These are phyloP conservation scores for Eucalyptus fibrosa DNA, from an alignment of 345 rosid species.

Conservation along the genomic window DNA sequence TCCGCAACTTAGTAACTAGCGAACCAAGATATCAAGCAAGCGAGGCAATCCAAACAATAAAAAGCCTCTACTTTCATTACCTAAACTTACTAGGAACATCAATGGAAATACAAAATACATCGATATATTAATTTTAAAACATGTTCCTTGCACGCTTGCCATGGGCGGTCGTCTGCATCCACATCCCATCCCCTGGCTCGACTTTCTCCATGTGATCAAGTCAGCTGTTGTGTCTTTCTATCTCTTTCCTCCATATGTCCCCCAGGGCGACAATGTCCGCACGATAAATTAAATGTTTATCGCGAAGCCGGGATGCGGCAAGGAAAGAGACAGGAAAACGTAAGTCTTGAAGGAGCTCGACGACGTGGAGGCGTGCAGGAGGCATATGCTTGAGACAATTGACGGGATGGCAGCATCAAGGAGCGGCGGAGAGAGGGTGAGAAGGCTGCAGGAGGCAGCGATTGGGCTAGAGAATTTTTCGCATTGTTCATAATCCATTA, in stretches of 20 bases:
- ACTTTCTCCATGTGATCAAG: neutral
- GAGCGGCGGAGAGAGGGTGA: neutral
- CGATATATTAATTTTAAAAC: no score
- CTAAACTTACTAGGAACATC: neutral
- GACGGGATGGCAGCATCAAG: neutral
- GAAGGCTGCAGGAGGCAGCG: neutral
- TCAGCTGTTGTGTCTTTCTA: neutral
- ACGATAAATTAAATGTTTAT: neutral
- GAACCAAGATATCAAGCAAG: neutral
- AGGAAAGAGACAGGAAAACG: neutral
- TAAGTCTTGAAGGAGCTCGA: neutral
- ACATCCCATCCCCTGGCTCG: neutral
- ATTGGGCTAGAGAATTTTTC: neutral
- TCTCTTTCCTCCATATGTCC: neutral
- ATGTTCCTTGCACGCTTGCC: neutral
- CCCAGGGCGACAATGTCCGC: no score
- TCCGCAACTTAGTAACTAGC: neutral
- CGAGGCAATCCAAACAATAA: neutral
- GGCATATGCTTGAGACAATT: neutral
- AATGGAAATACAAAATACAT: neutral
- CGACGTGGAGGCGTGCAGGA: neutral
- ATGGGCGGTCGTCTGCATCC: neutral
- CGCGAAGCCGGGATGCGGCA: neutral
- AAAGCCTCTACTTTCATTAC: neutral
- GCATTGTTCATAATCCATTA: no score